Evolutionary conservation across 2,329 filamentous ascomycete species (phyloP).

Genomic region (Xylaria sp.): DNA sequence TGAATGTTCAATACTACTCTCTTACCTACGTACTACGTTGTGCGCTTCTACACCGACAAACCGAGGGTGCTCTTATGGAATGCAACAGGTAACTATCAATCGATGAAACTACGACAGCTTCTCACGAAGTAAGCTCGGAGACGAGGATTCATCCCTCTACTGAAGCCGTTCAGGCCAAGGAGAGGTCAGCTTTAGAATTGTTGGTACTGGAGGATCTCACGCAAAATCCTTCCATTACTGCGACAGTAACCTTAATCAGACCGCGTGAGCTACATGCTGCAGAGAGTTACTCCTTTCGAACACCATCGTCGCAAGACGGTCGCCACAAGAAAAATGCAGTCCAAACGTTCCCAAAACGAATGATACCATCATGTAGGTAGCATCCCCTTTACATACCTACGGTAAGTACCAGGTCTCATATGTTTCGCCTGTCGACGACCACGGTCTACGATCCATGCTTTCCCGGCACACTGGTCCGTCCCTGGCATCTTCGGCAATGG

Average conservation of each 20-base stretch:
- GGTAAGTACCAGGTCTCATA: background rate
- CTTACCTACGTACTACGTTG: background rate
- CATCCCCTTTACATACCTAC: conserved; percentile 10
- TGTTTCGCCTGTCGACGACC: conserved; percentile 21
- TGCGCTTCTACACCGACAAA: background rate
- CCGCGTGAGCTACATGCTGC: background rate
- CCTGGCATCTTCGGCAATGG: conserved; percentile 24
- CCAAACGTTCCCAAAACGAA: background rate
- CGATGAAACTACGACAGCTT: background rate
- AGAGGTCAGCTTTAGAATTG: background rate
- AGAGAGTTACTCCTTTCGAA: background rate
- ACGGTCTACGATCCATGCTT: conserved; percentile 15
- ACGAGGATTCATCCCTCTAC: background rate
- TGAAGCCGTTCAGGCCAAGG: background rate
- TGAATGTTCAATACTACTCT: conserved; percentile 15
- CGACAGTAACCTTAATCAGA: conserved; percentile 2
- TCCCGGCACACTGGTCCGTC: conserved; percentile 30
- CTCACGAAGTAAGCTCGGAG: background rate
- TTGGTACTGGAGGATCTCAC: conserved; percentile 5
- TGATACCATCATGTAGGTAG: background rate
- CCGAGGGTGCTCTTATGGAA: background rate
- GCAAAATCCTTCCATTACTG: background rate
- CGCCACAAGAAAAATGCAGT: background rate
- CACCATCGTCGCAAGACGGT: background rate
- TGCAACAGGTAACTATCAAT: background rate